Evolutionary conservation across 176 grass and related monocot genomes (phyloP).

Genomic region (Ananas comosus): DNA sequence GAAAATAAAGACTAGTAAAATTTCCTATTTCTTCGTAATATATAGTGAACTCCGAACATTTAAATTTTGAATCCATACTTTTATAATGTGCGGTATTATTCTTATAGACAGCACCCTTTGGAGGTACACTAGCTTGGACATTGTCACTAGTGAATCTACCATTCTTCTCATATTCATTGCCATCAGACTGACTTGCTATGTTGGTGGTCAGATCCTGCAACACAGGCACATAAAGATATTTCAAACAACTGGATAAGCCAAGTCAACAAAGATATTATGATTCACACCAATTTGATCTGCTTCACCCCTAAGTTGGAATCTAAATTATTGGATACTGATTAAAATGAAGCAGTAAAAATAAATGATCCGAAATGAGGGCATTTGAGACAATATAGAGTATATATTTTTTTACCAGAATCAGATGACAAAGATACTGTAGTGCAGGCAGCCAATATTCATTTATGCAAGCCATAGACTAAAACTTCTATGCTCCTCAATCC

Average conservation of each 20-base stretch:
- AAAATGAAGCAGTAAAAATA: no score
- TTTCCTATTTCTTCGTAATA: not conserved
- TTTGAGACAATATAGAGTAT: no score
- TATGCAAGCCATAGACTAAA: no score
- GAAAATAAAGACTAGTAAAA: not conserved
- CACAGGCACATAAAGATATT: not conserved
- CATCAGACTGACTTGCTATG: conserved; percentile 4
- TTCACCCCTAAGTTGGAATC: no score
- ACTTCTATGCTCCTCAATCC: no score
- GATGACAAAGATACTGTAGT: no score
- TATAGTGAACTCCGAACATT: not conserved
- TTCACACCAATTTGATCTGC: not conserved
- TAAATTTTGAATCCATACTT: not conserved
- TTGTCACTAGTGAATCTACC: not conserved
- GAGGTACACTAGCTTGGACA: not conserved
- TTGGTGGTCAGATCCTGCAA: conserved; percentile 14
- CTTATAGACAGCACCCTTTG: not conserved
- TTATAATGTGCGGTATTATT: conserved; percentile 15
- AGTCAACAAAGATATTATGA: not conserved
- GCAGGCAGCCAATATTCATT: no score
- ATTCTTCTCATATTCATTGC: conserved; percentile 2
- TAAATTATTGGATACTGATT: no score
- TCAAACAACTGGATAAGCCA: not conserved
- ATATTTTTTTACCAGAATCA: no score
- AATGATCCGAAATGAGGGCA: no score